These are phyloP conservation scores for Yamadazyma trypodendri DNA, from an alignment of 1,139 yeast genomes.

Conservation along the genomic window DNA sequence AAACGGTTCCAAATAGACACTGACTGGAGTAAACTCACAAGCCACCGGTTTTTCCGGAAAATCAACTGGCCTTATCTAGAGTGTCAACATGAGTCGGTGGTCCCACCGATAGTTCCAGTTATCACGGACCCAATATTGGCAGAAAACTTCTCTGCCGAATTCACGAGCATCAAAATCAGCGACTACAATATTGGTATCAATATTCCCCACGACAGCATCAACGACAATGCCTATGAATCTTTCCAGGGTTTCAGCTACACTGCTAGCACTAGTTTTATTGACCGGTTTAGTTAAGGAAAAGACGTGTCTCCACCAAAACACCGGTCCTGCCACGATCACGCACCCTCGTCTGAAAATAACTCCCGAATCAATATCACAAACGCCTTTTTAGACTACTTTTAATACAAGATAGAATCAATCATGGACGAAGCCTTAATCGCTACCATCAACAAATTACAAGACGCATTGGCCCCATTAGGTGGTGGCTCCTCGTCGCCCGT, in stretches of 20 bases:
- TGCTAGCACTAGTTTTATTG: constrained; percentile 28
- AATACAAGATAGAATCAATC: constrained; percentile 4
- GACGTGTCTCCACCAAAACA: neutral
- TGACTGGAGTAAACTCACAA: constrained; percentile 32
- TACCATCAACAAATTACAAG: constrained; percentile 90
- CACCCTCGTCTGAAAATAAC: constrained; percentile 1
- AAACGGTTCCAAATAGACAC: constrained; percentile 69
- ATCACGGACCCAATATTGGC: constrained; percentile 37
- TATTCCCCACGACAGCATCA: constrained; percentile 13
- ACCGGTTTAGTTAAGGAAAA: constrained; percentile 6
- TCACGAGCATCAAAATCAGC: constrained; percentile 26
- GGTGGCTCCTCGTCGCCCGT: constrained; percentile 82
- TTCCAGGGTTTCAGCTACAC: constrained; percentile 32
- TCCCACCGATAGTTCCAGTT: constrained; percentile 32
- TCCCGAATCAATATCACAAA: constrained; percentile 1
- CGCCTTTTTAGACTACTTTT: neutral
- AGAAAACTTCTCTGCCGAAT: constrained; percentile 32
- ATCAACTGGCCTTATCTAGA: constrained; percentile 28
- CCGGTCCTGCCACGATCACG: neutral
- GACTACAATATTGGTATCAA: constrained; percentile 18
- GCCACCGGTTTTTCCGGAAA: constrained; percentile 33
- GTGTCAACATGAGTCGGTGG: constrained; percentile 17
- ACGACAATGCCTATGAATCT: constrained; percentile 7
- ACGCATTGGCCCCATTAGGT: constrained; percentile 91
- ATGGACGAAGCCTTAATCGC: constrained; percentile 92